Base-by-base conservation (phyloP, 129 eudicot genomes). In the Ambrosia artemisiifolia region DNA sequence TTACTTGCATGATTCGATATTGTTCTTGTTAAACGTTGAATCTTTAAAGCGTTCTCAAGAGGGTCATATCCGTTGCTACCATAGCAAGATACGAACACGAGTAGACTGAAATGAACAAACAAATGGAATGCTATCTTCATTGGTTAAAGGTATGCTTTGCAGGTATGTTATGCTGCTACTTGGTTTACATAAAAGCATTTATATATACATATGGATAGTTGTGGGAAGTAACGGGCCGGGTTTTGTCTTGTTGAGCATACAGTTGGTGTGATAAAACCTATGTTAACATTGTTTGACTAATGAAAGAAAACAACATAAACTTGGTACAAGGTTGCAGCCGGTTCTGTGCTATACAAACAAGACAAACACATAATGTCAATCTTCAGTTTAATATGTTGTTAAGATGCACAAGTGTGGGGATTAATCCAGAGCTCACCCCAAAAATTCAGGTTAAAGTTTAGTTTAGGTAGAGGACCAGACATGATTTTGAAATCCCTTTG, bases 51-150 rank as follows among this genome's bases (percentile, higher is more conserved):
- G 8, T 49, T 69, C 11, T 48, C 69, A 3, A 84, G 89, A 57
- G 85, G 87, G 14, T 79, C 77, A 24, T 49, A 67, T 57, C 82
- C 78, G 12, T 14, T 62, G 7, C 83, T 73, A 51, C 83, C 85
- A 56, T 79, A 73, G 53, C 83, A 73, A 42, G 69, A 48, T 17
- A 71, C 78, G 12, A 30, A 38, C 64, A 68, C 73, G n/a, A 74
- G 59, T 12, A 82, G 64, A 42, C 79, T 78, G 33, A 75, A 38
- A 30, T 78, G 62, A 51, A 84, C 18, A 10, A 72, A 42, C 5
- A 84, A 34, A 40, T 77, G 54, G 7, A 71, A 65, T 66, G 78
- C 43, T 47, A 28, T 71, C 68, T 65, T 83, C 87, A 80, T 63
- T 49, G 36, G 28, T 69, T 48, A n/a, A 38, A 24, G 50, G 76